Percentiles rank a stretch among this genome's conserved stretches.
phyloP scores from a whole-genome alignment of 75 land plant species.

The Pinus albicaulis region DNA sequence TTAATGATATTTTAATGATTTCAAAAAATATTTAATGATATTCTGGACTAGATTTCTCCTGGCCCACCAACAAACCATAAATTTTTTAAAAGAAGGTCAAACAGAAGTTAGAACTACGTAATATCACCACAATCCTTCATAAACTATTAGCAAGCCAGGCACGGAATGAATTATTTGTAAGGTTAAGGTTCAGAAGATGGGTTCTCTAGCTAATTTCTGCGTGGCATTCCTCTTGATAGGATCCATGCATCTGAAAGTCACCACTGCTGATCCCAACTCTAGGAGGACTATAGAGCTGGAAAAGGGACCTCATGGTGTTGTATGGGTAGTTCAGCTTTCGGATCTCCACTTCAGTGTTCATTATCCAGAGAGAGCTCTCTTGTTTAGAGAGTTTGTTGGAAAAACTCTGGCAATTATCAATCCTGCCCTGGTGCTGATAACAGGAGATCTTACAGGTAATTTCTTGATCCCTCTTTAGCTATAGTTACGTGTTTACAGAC shows the following conservation, averaged over 20 bases:
- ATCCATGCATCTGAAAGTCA: not conserved
- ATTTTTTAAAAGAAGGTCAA: too few species aligned
- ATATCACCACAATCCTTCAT: too few species aligned
- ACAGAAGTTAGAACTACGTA: too few species aligned
- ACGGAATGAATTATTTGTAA: too few species aligned
- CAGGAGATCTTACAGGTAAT: slow-evolving; percentile 97
- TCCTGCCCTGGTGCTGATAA: slow-evolving; percentile 90
- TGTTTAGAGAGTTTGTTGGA: slow-evolving; percentile 43
- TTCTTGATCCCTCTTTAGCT: not conserved
- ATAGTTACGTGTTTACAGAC: not conserved
- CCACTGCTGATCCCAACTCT: not conserved
- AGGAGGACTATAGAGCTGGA: slow-evolving; percentile 10
- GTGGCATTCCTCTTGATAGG: not conserved
- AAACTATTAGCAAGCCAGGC: too few species aligned
- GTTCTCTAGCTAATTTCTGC: not conserved
- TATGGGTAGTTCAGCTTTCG: slow-evolving; percentile 95
- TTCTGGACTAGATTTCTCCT: too few species aligned
- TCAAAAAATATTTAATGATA: too few species aligned
- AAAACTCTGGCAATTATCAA: slow-evolving; percentile 67
- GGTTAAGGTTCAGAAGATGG: not conserved
- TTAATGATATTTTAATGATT: too few species aligned
- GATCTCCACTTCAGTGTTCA: slow-evolving; percentile 92
- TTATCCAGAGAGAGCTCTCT: slow-evolving; percentile 69
- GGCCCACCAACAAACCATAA: too few species aligned
- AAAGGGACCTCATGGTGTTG: slow-evolving; percentile 53